These are phyloP conservation scores for Entophlyctis helioformis DNA, from an alignment of 192 early-diverging fungal species.

Conservation along the genomic window DNA sequence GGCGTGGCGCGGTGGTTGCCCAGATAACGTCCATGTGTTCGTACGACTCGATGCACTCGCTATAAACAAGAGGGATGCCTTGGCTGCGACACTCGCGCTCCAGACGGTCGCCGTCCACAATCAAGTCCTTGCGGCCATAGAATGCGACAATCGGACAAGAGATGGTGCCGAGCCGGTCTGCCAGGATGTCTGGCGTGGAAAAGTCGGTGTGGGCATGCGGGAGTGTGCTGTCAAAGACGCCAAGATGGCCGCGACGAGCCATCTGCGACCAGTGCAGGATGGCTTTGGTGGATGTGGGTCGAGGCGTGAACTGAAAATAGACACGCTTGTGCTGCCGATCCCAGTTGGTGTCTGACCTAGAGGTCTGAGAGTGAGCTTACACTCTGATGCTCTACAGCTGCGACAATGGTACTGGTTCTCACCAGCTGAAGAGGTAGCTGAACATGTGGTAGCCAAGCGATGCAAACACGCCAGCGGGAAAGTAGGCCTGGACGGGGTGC, in stretches of 20 bases:
- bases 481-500: slow-evolving; percentile 10
- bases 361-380: no score
- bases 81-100: no score
- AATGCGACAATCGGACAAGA: slow-evolving; percentile 26
- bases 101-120: slow-evolving; percentile 26
- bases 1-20: slow-evolving; percentile 6
- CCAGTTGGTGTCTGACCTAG: slow-evolving; percentile 33
- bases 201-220: slow-evolving; percentile 7
- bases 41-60: slow-evolving; percentile 13
- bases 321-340: slow-evolving; percentile 18
- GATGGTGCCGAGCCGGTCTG: slow-evolving; percentile 7
- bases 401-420: neutral
- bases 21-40: slow-evolving; percentile 32
- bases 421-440: slow-evolving; percentile 35
- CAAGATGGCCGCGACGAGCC: slow-evolving; percentile 3
- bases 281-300: slow-evolving; percentile 15
- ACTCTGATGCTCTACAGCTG: no score
- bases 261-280: slow-evolving; percentile 23
- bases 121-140: slow-evolving; percentile 29
- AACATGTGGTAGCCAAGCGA: slow-evolving; percentile 34
- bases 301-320: slow-evolving; percentile 46
- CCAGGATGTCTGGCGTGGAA: slow-evolving; percentile 1
- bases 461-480: slow-evolving; percentile 17
- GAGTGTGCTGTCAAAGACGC: neutral
- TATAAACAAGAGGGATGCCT: no score